Base-by-base conservation (phyloP, 148 eudicot species). In the Chenopodium suecicum region DNA sequence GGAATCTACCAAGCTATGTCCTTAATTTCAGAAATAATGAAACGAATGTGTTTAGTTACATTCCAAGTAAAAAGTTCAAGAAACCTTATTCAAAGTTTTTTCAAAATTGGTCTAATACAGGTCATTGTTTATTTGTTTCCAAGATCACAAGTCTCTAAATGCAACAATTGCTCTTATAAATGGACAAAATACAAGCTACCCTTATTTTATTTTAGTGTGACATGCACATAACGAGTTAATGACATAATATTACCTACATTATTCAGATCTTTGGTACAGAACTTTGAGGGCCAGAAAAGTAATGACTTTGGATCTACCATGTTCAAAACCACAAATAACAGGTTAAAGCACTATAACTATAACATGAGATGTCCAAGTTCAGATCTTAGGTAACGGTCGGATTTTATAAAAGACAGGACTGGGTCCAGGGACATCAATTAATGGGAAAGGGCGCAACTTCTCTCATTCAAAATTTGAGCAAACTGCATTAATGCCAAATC, bases 281-380 rank as follows among this genome's bases (percentile, higher is more conserved):
- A 19, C 5, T n/a, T 72, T 44, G 17, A 72, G 31, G 17, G 56
- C 54, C 16, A 0, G 16, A 54, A 72, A 44, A n/a, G 2, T 9
- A 7, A 17, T 9, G 37, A 19, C 22, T 20, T 22, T n/a, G 29
- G 56, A 72, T 72, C 56, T 37, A 70, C 25, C 74, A 56, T 14
- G 60, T 14, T 56, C 62, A 73, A 65, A 34, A 9, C 48, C 29
- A 62, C 9, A 37, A 78, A 10, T 22, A 77, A 71, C 7, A 56
- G 47, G 54, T 52, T 79, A 52, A 71, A 23, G 73, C 82, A 60
- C 9, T 23, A 27, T 62, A 80, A 72, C 58, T 23, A 27, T 62
- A 80, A 72, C 58, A 60, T 80, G 82, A n/a, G 17, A 73, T 73
- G 37, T 60, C 82, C 66, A 70, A 70, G 34, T 34, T 70, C 32